Conservation (phyloP, 208 protist species). For the Strigomonas culicis region DNA sequence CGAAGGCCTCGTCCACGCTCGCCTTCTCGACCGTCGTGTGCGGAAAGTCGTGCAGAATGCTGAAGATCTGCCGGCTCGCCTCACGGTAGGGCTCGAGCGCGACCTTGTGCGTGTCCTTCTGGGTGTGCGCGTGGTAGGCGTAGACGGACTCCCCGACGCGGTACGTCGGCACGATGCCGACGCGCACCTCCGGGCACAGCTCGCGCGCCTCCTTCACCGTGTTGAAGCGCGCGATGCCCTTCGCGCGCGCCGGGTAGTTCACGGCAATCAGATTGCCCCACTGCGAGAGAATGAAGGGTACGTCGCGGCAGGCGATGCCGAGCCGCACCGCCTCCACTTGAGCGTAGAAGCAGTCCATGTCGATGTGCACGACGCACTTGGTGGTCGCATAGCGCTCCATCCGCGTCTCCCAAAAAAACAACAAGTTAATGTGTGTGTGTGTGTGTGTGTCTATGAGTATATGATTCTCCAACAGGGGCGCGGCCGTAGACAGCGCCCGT, state of each 20-base stretch:
- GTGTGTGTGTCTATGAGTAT: too few species aligned
- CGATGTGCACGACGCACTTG: slow-evolving; percentile 77
- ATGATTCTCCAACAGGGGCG: too few species aligned
- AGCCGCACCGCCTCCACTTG: slow-evolving; percentile 87
- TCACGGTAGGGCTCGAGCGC: slow-evolving; percentile 82
- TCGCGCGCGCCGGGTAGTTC: slow-evolving; percentile 79
- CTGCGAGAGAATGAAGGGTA: slow-evolving; percentile 64
- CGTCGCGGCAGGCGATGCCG: slow-evolving; percentile 63
- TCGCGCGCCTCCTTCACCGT: slow-evolving; percentile 36
- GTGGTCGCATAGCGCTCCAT: slow-evolving; percentile 8
- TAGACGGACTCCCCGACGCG: slow-evolving; percentile 41
- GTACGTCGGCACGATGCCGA: slow-evolving; percentile 49
- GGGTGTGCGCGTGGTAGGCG: slow-evolving; percentile 46
- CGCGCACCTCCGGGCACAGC: slow-evolving; percentile 46
- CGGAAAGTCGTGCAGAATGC: slow-evolving; percentile 44
- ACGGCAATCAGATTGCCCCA: slow-evolving; percentile 86
- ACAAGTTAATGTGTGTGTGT: too few species aligned
- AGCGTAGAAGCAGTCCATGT: slow-evolving; percentile 94
- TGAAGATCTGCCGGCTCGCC: slow-evolving; percentile 70
- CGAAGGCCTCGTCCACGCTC: slow-evolving; percentile 84
- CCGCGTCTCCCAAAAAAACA: too few species aligned
- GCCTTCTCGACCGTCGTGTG: slow-evolving; percentile 65
- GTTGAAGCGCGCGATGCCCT: slow-evolving; percentile 63
- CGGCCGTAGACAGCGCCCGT: too few species aligned
- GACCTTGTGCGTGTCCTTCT: slow-evolving; percentile 66